Evolutionary conservation across 805 yeast species (phyloP).

Genomic region (Yamadazyma scolyti): DNA sequence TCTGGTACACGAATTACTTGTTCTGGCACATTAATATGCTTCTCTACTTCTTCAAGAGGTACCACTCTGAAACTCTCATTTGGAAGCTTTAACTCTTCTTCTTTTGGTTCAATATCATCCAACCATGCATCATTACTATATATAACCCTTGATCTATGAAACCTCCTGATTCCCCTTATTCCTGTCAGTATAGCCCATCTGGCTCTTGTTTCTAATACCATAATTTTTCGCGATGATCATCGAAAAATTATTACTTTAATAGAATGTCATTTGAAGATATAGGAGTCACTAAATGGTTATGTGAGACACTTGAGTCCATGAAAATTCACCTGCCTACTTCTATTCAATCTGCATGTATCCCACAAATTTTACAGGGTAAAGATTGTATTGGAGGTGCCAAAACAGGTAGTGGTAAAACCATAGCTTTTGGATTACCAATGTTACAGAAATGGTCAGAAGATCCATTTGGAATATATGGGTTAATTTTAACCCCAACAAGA

Average conservation of each 20-base stretch:
- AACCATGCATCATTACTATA: conserved; percentile 11
- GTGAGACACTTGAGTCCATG: conserved; percentile 78
- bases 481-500: conserved; percentile 86
- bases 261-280: conserved; percentile 44
- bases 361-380: conserved; percentile 73
- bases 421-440: conserved; percentile 98
- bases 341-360: conserved; percentile 87
- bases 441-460: conserved; percentile 91
- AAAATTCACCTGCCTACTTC: conserved; percentile 78
- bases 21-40: no score
- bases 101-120: conserved; percentile 8
- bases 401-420: conserved; percentile 97
- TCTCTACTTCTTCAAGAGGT: neutral
- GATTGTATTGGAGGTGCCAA: conserved; percentile 98
- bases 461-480: conserved; percentile 88
- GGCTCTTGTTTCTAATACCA: neutral
- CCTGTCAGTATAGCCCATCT: conserved; percentile 1
- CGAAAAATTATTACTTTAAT: neutral
- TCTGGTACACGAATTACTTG: conserved; percentile 1
- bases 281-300: conserved; percentile 85
- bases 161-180: no score
- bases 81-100: conserved; percentile 2
- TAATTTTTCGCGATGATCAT: conserved; percentile 1
- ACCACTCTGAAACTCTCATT: neutral
- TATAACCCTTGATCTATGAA: no score